phyloP scores from a whole-genome alignment of 75 land plant genomes.

The Selaginella tamariscina region DNA sequence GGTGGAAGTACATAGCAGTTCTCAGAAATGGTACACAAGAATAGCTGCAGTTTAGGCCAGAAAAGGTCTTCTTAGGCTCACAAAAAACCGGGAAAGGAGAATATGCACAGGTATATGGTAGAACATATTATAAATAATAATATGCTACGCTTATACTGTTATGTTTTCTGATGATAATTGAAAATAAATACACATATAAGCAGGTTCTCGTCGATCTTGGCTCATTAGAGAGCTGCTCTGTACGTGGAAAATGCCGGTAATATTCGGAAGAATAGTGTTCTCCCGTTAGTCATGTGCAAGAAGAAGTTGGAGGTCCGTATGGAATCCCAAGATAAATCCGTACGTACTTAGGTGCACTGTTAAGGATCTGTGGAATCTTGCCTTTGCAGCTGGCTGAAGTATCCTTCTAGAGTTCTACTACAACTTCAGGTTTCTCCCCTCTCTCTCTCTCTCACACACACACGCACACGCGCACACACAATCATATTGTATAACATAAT shows the following conservation, averaged over 20 bases:
- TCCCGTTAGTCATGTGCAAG: constrained; percentile 47
- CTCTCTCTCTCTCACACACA: not conserved
- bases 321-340: constrained; percentile 29
- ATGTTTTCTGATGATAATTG: too few species aligned
- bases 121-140: too few species aligned
- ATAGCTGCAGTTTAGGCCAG: not conserved
- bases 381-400: constrained; percentile 46
- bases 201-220: constrained; percentile 40
- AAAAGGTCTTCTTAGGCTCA: not conserved
- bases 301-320: constrained; percentile 11
- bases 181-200: too few species aligned
- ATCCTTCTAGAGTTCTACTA: constrained; percentile 22
- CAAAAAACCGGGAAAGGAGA: too few species aligned
- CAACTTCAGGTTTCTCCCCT: not conserved
- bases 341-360: constrained; percentile 58
- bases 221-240: constrained; percentile 77
- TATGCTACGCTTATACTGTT: too few species aligned
- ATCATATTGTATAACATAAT: too few species aligned
- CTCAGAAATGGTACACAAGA: not conserved
- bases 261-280: constrained; percentile 36
- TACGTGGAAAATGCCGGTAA: constrained; percentile 87
- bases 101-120: too few species aligned
- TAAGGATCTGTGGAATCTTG: constrained; percentile 18
- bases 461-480: too few species aligned
- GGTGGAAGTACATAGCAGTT: not conserved